Conservation (phyloP, 2,329 filamentous ascomycete species). For the Magnaporthales sp. region DNA sequence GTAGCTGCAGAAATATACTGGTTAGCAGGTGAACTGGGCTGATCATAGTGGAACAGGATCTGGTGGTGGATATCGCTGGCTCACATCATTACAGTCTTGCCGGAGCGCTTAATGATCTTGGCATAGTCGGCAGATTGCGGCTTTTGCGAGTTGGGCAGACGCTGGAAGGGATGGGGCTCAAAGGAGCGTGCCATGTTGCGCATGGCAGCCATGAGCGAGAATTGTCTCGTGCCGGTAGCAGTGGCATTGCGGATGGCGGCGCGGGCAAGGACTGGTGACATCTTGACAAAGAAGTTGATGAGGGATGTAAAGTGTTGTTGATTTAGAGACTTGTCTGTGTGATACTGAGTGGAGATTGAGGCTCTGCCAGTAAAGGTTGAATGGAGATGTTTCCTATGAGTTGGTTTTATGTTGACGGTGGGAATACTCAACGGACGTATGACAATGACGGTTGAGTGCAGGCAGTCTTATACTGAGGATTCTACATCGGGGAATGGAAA, state of each 20-base stretch:
- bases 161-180: slow-evolving; percentile 28
- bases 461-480: background rate
- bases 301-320: slow-evolving; percentile 1
- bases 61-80: slow-evolving; percentile 10
- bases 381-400: slow-evolving; percentile 6
- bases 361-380: background rate
- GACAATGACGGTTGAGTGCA: background rate
- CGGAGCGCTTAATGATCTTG: slow-evolving; percentile 23
- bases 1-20: slow-evolving; percentile 19
- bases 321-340: background rate
- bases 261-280: slow-evolving; percentile 26
- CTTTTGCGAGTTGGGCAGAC: slow-evolving; percentile 19
- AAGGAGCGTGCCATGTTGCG: slow-evolving; percentile 26
- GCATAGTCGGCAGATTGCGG: slow-evolving; percentile 27
- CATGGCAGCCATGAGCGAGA: slow-evolving; percentile 25
- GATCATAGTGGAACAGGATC: background rate
- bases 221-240: slow-evolving; percentile 19
- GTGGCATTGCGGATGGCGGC: slow-evolving; percentile 22
- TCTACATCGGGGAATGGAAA: background rate
- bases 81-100: slow-evolving; percentile 24
- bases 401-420: slow-evolving; percentile 4
- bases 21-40: slow-evolving; percentile 1
- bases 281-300: slow-evolving; percentile 10
- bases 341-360: background rate
- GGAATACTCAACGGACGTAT: background rate